These are phyloP conservation scores for Auriscalpium vulgare DNA, from an alignment of 768 basidiomycete genomes.

Conservation along the genomic window DNA sequence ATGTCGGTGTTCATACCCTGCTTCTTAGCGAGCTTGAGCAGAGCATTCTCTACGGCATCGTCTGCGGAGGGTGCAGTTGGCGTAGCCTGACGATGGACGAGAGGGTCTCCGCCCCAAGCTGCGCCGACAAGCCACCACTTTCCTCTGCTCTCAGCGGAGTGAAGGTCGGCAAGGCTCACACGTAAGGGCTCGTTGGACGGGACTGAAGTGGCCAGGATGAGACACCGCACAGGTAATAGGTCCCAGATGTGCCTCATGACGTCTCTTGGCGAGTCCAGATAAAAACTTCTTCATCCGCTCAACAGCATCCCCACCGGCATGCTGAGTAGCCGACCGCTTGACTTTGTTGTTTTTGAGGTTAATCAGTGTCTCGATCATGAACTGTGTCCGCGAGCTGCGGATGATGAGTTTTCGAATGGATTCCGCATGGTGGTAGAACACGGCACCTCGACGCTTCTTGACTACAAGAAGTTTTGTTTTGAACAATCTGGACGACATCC, in stretches of 20 bases:
- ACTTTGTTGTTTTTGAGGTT: slow-evolving; percentile 91
- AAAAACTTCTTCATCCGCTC: slow-evolving; percentile 88
- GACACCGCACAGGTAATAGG: neutral
- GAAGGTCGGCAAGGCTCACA: slow-evolving; percentile 76
- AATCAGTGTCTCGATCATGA: slow-evolving; percentile 91
- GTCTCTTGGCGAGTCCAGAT: slow-evolving; percentile 63
- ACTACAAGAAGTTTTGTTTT: slow-evolving; percentile 50
- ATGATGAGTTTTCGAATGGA: neutral
- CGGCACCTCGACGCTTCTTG: slow-evolving; percentile 44
- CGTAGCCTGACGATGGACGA: slow-evolving; percentile 58
- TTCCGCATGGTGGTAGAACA: too few species aligned
- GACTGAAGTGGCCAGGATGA: slow-evolving; percentile 29
- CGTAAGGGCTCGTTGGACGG: slow-evolving; percentile 80
- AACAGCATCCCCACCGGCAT: slow-evolving; percentile 67
- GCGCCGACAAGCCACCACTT: slow-evolving; percentile 99
- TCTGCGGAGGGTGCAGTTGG: slow-evolving; percentile 17
- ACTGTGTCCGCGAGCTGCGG: slow-evolving; percentile 77
- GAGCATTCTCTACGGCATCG: slow-evolving; percentile 28
- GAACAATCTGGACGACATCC: slow-evolving; percentile 81
- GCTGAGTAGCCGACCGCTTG: slow-evolving; percentile 53
- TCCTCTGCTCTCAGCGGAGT: slow-evolving; percentile 73
- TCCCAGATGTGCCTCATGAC: slow-evolving; percentile 33
- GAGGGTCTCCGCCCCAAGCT: slow-evolving; percentile 90
- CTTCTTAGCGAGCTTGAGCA: slow-evolving; percentile 74
- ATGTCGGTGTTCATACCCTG: slow-evolving; percentile 99